Percentiles rank a stretch among this genome's conserved stretches.
These are phyloP conservation scores for Sporothrix schenckii DNA, from an alignment of 2,329 filamentous ascomycete species.

Conservation along the genomic window DNA sequence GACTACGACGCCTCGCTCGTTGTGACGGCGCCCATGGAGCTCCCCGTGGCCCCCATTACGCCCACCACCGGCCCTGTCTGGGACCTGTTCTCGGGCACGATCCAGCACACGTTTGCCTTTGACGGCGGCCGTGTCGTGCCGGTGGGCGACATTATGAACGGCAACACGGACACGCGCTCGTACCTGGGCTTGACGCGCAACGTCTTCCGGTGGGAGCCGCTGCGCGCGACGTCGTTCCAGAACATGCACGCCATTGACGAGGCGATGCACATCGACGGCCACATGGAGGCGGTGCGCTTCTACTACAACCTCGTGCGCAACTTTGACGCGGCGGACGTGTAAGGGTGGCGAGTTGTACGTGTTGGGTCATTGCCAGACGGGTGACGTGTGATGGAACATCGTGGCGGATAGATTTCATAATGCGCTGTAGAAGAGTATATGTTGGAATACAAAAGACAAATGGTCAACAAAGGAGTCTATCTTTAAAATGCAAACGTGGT, in stretches of 20 bases:
- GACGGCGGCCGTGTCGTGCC: slow-evolving; percentile 48
- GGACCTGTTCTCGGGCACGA: slow-evolving; percentile 41
- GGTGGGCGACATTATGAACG: slow-evolving; percentile 55
- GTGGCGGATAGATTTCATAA: neutral
- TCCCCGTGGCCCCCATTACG: slow-evolving; percentile 45
- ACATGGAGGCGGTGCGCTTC: slow-evolving; percentile 46
- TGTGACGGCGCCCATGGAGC: slow-evolving; percentile 43
- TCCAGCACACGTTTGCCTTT: slow-evolving; percentile 39
- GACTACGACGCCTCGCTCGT: slow-evolving; percentile 49
- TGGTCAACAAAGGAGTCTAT: neutral
- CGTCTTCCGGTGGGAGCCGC: slow-evolving; percentile 54
- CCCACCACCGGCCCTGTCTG: slow-evolving; percentile 41
- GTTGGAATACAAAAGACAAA: neutral
- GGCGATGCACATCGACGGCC: slow-evolving; percentile 43
- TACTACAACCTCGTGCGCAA: slow-evolving; percentile 48
- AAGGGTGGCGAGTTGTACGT: neutral
- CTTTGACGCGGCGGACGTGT: slow-evolving; percentile 42
- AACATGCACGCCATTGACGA: slow-evolving; percentile 50
- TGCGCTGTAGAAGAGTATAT: slow-evolving; percentile 17
- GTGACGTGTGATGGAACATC: neutral
- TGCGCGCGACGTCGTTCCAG: slow-evolving; percentile 41
- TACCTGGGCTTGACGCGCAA: slow-evolving; percentile 49
- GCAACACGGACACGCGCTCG: slow-evolving; percentile 55
- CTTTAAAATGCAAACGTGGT: neutral
- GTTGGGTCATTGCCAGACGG: too few relatives aligned